Evolutionary conservation across 2,329 filamentous ascomycete genomes (phyloP).

Genomic region (Lanzia echinophila): DNA sequence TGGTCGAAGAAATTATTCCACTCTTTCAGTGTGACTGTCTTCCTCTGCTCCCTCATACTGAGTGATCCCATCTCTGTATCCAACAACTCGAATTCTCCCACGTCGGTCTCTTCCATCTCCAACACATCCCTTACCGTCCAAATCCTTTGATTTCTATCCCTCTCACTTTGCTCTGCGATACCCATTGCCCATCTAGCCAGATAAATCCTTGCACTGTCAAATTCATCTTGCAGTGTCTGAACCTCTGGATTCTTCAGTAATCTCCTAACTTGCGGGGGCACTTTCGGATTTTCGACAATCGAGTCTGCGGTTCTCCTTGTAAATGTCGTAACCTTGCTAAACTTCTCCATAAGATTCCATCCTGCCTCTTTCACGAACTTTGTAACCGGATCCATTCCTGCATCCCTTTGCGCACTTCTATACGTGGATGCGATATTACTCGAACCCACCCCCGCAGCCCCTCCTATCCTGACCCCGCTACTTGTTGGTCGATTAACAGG

Average conservation of each 20-base stretch:
- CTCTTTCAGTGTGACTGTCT: conserved; percentile 71
- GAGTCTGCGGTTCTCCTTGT: conserved; percentile 88
- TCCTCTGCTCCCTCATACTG: conserved; percentile 69
- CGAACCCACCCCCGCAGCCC: conserved; percentile 33
- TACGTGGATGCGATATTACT: conserved; percentile 24
- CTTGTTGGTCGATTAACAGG: conserved; percentile 31
- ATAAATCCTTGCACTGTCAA: conserved; percentile 92
- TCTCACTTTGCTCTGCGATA: conserved; percentile 92
- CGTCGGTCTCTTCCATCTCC: conserved; percentile 88
- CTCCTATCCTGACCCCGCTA: conserved; percentile 28
- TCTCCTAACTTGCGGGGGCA: conserved; percentile 81
- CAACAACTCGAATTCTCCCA: conserved; percentile 92
- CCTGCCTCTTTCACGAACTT: conserved; percentile 92
- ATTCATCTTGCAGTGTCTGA: conserved; percentile 91
- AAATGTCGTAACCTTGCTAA: conserved; percentile 96
- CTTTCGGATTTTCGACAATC: conserved; percentile 80
- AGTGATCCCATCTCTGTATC: conserved; percentile 69
- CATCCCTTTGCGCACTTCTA: conserved; percentile 42
- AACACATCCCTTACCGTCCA: conserved; percentile 92
- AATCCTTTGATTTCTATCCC: conserved; percentile 75
- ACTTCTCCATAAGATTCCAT: conserved; percentile 94
- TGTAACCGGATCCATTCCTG: conserved; percentile 83
- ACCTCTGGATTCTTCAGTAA: conserved; percentile 89
- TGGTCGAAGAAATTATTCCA: conserved; percentile 89
- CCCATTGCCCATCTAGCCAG: conserved; percentile 97